Evolutionary conservation across 1,139 yeast genomes (phyloP).

Genomic region (Pichia norvegensis): DNA sequence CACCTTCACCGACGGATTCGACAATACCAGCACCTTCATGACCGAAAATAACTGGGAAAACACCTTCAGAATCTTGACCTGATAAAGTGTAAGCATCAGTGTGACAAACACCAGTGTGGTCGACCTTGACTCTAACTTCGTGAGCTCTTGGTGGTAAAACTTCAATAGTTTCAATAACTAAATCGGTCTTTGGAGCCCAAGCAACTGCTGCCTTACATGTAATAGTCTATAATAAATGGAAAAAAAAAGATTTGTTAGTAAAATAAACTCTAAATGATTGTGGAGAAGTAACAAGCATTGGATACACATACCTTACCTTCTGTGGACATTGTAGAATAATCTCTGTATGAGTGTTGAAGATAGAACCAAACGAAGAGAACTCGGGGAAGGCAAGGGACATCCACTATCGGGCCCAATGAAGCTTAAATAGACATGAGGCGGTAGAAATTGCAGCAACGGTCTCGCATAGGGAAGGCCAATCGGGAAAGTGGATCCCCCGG

Average conservation of each 20-base stretch:
- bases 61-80: slow-evolving; percentile 95
- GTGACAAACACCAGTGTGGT: slow-evolving; percentile 93
- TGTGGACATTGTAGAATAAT: slow-evolving; percentile 21
- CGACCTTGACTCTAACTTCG: slow-evolving; percentile 87
- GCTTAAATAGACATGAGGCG: not conserved
- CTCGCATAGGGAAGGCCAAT: not conserved
- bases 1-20: slow-evolving; percentile 89
- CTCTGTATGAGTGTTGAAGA: not conserved
- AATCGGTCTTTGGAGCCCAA: slow-evolving; percentile 89
- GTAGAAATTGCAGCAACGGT: not conserved
- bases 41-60: slow-evolving; percentile 85
- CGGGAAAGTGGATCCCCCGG: not conserved
- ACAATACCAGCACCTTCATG: slow-evolving; percentile 98
- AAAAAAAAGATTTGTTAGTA: not conserved
- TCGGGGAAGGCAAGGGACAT: not conserved
- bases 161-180: slow-evolving; percentile 76
- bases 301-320: slow-evolving; percentile 22
- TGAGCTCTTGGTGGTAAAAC: slow-evolving; percentile 94
- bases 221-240: slow-evolving; percentile 38
- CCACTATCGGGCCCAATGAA: not conserved
- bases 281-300: not conserved
- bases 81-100: slow-evolving; percentile 95
- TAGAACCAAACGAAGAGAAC: not conserved
- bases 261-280: not conserved
- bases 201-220: slow-evolving; percentile 95